Conservation (phyloP, 2,329 filamentous ascomycete species). For the Pestalotiopsis sp. region DNA sequence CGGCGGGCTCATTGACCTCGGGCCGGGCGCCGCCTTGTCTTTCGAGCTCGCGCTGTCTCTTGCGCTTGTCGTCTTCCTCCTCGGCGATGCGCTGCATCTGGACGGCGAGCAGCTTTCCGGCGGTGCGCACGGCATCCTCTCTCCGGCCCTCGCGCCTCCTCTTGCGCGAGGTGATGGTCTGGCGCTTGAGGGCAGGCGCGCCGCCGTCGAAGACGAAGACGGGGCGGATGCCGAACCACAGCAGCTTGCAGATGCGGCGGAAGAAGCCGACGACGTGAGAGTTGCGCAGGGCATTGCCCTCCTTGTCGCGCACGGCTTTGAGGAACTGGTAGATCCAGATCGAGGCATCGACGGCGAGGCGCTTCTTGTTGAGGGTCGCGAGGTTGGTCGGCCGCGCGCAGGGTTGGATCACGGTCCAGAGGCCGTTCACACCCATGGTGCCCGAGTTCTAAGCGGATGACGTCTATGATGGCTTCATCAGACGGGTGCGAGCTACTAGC, state of each 20-base stretch:
- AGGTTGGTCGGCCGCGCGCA: constrained; percentile 95
- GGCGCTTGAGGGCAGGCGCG: constrained; percentile 85
- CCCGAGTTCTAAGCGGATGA: constrained; percentile 6
- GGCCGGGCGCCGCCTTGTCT: constrained; percentile 36
- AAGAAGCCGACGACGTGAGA: constrained; percentile 98
- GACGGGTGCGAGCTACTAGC: neutral
- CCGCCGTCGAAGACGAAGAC: constrained; percentile 99
- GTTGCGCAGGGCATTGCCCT: constrained; percentile 94
- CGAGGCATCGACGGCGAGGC: constrained; percentile 94
- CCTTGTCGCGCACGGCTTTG: constrained; percentile 97
- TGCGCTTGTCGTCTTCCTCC: constrained; percentile 75
- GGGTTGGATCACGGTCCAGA: constrained; percentile 95
- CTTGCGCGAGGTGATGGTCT: constrained; percentile 82
- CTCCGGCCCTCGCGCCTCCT: constrained; percentile 81
- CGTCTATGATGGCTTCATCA: neutral
- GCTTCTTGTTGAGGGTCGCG: constrained; percentile 93
- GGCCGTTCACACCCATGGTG: constrained; percentile 93
- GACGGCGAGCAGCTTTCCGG: constrained; percentile 86
- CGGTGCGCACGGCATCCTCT: constrained; percentile 91
- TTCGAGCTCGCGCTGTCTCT: constrained; percentile 45
- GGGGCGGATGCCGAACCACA: constrained; percentile 94
- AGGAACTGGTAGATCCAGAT: constrained; percentile 99
- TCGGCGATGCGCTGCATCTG: constrained; percentile 93
- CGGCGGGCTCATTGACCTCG: constrained; percentile 58
- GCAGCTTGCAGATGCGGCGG: constrained; percentile 93